These are phyloP conservation scores for Pyricularia grisea DNA, from an alignment of 2,329 filamentous ascomycete genomes.

Conservation along the genomic window DNA sequence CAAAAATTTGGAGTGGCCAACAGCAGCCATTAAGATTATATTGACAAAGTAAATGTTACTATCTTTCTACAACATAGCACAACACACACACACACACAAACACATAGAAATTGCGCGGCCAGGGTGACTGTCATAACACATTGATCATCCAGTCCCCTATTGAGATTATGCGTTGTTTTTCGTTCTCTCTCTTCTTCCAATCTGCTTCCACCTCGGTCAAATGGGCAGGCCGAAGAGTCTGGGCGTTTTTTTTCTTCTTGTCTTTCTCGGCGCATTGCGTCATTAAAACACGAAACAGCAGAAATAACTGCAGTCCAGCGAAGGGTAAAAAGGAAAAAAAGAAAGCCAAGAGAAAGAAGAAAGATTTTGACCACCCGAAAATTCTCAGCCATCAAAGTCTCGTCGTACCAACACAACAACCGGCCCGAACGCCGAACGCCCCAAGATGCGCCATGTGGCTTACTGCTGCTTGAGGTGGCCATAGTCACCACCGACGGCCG, in stretches of 20 bases:
- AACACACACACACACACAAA: too few species aligned
- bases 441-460: background rate
- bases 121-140: background rate
- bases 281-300: background rate
- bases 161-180: background rate
- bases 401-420: too few species aligned
- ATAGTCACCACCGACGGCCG: background rate
- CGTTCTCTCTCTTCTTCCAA: background rate
- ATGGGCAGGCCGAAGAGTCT: background rate
- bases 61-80: background rate
- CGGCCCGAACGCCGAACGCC: too few species aligned
- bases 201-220: background rate
- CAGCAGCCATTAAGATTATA: background rate
- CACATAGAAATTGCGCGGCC: too few species aligned
- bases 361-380: too few species aligned
- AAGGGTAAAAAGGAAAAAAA: too few species aligned
- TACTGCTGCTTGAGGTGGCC: background rate
- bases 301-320: too few species aligned
- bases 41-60: background rate
- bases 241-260: background rate
- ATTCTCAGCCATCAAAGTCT: too few species aligned
- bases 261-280: background rate
- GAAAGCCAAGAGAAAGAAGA: too few species aligned
- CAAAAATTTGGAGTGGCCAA: background rate
- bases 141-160: background rate